These are phyloP conservation scores for Phytopythium vexans DNA, from an alignment of 352 stramenopile species.

Conservation along the genomic window DNA sequence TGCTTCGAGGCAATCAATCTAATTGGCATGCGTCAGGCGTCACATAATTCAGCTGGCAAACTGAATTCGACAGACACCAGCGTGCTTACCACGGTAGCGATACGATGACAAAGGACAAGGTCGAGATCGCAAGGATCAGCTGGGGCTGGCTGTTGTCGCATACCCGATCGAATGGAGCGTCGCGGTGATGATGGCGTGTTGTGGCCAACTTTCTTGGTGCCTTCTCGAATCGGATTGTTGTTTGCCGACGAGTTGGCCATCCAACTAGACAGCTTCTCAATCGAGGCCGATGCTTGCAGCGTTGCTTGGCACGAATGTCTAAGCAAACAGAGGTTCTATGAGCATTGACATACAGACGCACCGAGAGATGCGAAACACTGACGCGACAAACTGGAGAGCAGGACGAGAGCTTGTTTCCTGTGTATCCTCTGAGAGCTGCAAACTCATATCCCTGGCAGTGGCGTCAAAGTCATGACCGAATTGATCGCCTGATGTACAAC, in stretches of 20 bases:
- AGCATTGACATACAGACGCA: neutral
- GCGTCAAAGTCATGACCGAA: no score
- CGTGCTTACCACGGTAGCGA: constrained; percentile 26
- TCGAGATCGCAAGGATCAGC: constrained; percentile 13
- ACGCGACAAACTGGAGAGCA: constrained; percentile 30
- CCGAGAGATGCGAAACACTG: neutral
- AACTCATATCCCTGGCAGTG: neutral
- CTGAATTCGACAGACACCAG: neutral
- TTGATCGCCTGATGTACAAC: no score
- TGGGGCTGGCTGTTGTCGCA: neutral
- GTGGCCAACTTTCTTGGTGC: constrained; percentile 1
- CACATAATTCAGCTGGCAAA: neutral
- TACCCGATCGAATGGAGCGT: neutral
- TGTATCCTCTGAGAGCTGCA: neutral
- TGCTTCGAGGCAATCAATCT: constrained; percentile 28
- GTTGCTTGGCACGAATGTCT: constrained; percentile 39
- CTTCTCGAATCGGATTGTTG: neutral
- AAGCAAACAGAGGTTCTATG: neutral
- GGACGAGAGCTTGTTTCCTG: neutral
- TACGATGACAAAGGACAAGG: constrained; percentile 28
- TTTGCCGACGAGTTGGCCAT: constrained; percentile 2
- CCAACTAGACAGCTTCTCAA: constrained; percentile 14
- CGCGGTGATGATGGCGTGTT: constrained; percentile 1
- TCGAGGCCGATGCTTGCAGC: constrained; percentile 12
- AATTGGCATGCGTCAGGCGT: no score